Percentiles rank a stretch among this genome's conserved stretches.
phyloP scores from a whole-genome alignment of 1,139 yeast species.

The Nadsonia commutata region DNA sequence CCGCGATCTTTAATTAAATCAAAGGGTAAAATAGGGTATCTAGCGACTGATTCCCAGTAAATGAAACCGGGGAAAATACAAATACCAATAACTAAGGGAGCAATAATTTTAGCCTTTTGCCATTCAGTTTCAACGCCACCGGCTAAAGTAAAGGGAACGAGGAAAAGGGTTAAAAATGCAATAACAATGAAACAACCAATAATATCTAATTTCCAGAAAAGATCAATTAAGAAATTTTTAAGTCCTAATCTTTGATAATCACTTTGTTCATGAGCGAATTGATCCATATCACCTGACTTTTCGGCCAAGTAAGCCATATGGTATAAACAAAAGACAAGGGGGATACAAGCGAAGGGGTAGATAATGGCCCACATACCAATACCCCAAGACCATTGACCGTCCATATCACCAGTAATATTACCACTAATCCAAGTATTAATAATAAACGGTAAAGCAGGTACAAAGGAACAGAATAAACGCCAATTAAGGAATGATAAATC shows the following conservation, averaged over 20 bases:
- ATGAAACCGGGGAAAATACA: constrained; percentile 34
- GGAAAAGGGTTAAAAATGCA: constrained; percentile 38
- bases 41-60: constrained; percentile 41
- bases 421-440: constrained; percentile 71
- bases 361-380: constrained; percentile 74
- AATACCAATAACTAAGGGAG: constrained; percentile 49
- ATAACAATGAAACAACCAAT: constrained; percentile 40
- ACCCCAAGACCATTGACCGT: constrained; percentile 49
- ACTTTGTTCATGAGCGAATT: constrained; percentile 18
- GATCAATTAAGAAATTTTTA: constrained; percentile 17
- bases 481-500: constrained; percentile 57
- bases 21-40: constrained; percentile 45
- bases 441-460: constrained; percentile 56
- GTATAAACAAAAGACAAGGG: constrained; percentile 33
- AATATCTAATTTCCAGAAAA: constrained; percentile 38
- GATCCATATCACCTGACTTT: constrained; percentile 32
- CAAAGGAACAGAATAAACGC: constrained; percentile 48
- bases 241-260: constrained; percentile 18
- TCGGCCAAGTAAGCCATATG: constrained; percentile 46
- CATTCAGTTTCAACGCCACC: constrained; percentile 41
- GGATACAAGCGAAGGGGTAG: constrained; percentile 48
- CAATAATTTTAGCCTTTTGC: constrained; percentile 44
- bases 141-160: constrained; percentile 39
- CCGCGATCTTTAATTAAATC: constrained; percentile 48
- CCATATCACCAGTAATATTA: constrained; percentile 31